phyloP scores from a whole-genome alignment of 2,329 filamentous ascomycete species.

The Magnaporthales sp. region DNA sequence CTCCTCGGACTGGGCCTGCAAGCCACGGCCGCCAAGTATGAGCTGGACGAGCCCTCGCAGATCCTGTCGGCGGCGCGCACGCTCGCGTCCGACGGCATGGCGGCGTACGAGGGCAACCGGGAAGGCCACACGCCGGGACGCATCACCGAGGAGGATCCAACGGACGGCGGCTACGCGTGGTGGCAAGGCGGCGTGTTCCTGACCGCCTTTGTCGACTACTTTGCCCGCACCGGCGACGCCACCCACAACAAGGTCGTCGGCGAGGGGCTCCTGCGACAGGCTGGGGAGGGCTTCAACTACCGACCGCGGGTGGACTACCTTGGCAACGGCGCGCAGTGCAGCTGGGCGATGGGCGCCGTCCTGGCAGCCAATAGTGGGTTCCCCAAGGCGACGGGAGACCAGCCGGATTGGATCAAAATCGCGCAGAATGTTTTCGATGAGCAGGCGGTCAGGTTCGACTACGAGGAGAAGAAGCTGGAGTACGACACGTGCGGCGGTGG shows the following conservation, averaged over 20 bases:
- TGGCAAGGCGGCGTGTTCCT: constrained; percentile 20
- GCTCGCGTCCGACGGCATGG: background rate
- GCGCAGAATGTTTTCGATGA: constrained; percentile 50
- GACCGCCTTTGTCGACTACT: constrained; percentile 27
- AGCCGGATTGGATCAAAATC: constrained; percentile 42
- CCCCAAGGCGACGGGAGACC: constrained; percentile 29
- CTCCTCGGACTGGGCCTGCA: too few relatives aligned
- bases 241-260: constrained; percentile 41
- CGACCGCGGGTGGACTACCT: constrained; percentile 34
- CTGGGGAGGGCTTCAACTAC: constrained; percentile 36
- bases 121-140: background rate
- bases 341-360: constrained; percentile 50
- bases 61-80: background rate
- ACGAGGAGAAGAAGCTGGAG: constrained; percentile 19
- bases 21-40: background rate
- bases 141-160: constrained; percentile 15
- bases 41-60: background rate
- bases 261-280: constrained; percentile 35
- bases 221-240: constrained; percentile 32
- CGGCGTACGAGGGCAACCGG: background rate
- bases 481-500: constrained; percentile 48
- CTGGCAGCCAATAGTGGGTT: constrained; percentile 46
- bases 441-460: constrained; percentile 22
- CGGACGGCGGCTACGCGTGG: constrained; percentile 25
- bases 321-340: constrained; percentile 52